phyloP scores from a whole-genome alignment of 2,329 filamentous ascomycete genomes.

The Myriosclerotinia curreyana region DNA sequence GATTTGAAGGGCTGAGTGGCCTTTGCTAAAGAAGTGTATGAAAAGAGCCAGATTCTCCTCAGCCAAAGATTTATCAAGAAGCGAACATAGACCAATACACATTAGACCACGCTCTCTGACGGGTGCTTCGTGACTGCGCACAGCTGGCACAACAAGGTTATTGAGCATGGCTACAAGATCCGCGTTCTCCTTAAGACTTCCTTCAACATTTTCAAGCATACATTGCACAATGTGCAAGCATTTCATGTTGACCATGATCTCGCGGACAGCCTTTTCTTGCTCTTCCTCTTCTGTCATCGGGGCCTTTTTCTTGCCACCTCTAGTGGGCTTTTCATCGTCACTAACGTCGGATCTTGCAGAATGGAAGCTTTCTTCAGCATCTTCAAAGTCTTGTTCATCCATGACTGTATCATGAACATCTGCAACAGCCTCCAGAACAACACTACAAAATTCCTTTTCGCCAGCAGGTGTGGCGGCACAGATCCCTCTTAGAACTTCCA shows the following conservation, averaged over 20 bases:
- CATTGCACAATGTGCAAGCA: conserved; percentile 96
- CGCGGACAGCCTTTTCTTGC: conserved; percentile 73
- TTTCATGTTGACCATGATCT: conserved; percentile 98
- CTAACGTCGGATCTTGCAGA: conserved; percentile 86
- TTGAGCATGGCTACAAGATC: conserved; percentile 98
- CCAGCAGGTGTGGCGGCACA: conserved; percentile 72
- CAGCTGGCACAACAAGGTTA: conserved; percentile 91
- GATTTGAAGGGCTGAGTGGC: conserved; percentile 83
- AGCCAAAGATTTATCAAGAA: conserved; percentile 87
- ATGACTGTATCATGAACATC: conserved; percentile 95
- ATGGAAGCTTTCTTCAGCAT: conserved; percentile 84
- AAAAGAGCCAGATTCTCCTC: conserved; percentile 91
- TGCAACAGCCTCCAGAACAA: conserved; percentile 88
- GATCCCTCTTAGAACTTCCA: conserved; percentile 78
- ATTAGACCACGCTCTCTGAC: conserved; percentile 87
- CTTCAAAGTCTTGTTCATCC: conserved; percentile 57
- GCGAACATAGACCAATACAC: conserved; percentile 84
- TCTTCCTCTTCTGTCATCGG: conserved; percentile 62
- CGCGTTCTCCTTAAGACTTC: conserved; percentile 82
- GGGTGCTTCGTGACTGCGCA: conserved; percentile 87
- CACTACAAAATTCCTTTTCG: conserved; percentile 77
- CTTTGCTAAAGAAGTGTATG: conserved; percentile 93
- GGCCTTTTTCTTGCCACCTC: conserved; percentile 43
- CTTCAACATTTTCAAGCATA: conserved; percentile 91
- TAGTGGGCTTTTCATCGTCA: conserved; percentile 56